Conservation (phyloP, 2,329 filamentous ascomycete genomes). For the Pyrenochaeta sp. region DNA sequence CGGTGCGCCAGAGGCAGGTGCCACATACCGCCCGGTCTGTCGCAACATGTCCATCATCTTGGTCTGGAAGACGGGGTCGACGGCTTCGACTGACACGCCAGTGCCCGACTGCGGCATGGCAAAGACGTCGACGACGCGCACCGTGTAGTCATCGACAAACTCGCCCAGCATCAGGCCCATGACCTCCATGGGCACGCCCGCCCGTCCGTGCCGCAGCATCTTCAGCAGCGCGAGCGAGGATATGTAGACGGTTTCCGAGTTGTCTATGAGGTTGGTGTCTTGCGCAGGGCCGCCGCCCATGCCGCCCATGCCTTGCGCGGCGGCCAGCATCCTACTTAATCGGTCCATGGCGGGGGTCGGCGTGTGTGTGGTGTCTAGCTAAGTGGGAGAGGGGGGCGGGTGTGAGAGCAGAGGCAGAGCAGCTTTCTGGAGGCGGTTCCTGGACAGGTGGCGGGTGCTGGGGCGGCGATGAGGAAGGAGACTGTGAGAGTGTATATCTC, state of each 20-base stretch:
- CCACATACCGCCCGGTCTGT: constrained; percentile 84
- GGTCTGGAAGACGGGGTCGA: constrained; percentile 98
- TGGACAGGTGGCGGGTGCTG: constrained; percentile 12
- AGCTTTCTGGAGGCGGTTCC: no score
- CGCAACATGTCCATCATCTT: constrained; percentile 99
- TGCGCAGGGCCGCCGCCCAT: constrained; percentile 61
- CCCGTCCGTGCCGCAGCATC: constrained; percentile 97
- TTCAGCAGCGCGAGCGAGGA: constrained; percentile 96
- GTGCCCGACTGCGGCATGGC: constrained; percentile 99
- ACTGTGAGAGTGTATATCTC: no score
- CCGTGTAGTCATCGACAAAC: constrained; percentile 98
- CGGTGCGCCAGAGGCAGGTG: background rate
- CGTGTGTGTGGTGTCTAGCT: constrained; percentile 1
- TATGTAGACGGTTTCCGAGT: constrained; percentile 99
- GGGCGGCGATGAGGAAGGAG: constrained; percentile 19
- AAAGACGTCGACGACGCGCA: constrained; percentile 97
- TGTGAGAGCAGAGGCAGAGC: no score
- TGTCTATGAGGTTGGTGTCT: constrained; percentile 94
- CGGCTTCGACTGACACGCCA: constrained; percentile 96
- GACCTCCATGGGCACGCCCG: constrained; percentile 99
- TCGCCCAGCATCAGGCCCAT: constrained; percentile 99
- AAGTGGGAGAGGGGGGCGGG: constrained; percentile 1
- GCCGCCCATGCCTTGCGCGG: constrained; percentile 71
- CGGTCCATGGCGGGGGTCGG: constrained; percentile 73
- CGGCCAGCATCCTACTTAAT: constrained; percentile 85